Evolutionary conservation across 768 basidiomycete genomes (phyloP).

Genomic region (Lyophyllum semitale): DNA sequence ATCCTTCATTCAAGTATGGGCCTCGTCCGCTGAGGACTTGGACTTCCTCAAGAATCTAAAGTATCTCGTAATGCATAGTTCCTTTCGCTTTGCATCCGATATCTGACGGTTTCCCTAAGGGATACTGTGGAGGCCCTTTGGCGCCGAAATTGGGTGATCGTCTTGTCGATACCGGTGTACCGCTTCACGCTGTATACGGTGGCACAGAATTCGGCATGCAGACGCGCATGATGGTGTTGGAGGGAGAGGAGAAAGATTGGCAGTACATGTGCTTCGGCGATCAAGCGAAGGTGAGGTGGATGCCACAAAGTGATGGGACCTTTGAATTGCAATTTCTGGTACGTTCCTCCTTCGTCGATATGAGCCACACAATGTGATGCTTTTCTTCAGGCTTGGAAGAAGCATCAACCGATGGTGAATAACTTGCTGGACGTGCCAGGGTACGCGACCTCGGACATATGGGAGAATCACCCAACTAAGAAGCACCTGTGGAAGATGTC

Average conservation of each 20-base stretch:
- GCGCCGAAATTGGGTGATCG: slow-evolving; percentile 30
- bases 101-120: slow-evolving; percentile 15
- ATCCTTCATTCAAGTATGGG: slow-evolving; percentile 30
- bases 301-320: slow-evolving; percentile 33
- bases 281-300: slow-evolving; percentile 29
- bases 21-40: slow-evolving; percentile 21
- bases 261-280: slow-evolving; percentile 31
- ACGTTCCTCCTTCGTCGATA: neutral
- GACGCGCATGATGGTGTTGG: slow-evolving; percentile 1
- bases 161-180: slow-evolving; percentile 29
- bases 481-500: slow-evolving; percentile 37
- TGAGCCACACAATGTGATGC: neutral
- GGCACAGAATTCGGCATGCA: slow-evolving; percentile 32
- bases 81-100: neutral
- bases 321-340: slow-evolving; percentile 42
- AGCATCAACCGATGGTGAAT: slow-evolving; percentile 27
- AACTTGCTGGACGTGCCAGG: slow-evolving; percentile 38
- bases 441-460: slow-evolving; percentile 40
- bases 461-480: slow-evolving; percentile 37
- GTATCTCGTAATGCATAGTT: slow-evolving; percentile 27
- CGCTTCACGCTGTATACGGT: slow-evolving; percentile 23
- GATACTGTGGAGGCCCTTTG: slow-evolving; percentile 31
- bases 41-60: slow-evolving; percentile 24
- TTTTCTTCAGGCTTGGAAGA: slow-evolving; percentile 25
- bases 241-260: slow-evolving; percentile 30